Evolutionary conservation across 1,284 basidiomycete species (phyloP).

Genomic region (Malassezia pachydermatis): DNA sequence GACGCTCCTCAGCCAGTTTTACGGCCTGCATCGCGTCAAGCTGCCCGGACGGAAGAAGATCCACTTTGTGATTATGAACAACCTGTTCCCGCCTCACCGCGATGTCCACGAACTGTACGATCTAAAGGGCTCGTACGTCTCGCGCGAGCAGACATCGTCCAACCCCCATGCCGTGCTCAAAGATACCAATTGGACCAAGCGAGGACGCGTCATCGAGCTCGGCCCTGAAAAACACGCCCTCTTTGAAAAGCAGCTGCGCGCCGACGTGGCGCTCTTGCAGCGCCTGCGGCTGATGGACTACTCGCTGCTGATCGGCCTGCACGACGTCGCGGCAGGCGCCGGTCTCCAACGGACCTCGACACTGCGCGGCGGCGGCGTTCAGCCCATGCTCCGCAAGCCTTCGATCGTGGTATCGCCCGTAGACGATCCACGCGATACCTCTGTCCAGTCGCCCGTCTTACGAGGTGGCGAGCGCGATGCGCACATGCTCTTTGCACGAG

Average conservation of each 20-base stretch:
- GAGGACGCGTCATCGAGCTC: constrained; percentile 66
- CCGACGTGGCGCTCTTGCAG: constrained; percentile 78
- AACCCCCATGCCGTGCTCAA: constrained; percentile 85
- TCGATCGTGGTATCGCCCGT: constrained; percentile 11
- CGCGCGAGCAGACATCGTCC: constrained; percentile 65
- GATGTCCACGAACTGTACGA: constrained; percentile 98
- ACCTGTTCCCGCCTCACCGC: constrained; percentile 90
- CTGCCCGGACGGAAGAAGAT: constrained; percentile 86
- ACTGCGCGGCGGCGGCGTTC: constrained; percentile 50
- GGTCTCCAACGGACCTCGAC: constrained; percentile 58
- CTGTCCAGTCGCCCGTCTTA: neutral
- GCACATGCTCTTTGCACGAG: neutral
- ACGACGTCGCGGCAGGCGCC: constrained; percentile 82
- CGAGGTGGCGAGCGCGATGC: neutral
- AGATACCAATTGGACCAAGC: constrained; percentile 89
- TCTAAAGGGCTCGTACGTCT: constrained; percentile 85
- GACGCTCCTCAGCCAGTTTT: constrained; percentile 84
- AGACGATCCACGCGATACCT: neutral
- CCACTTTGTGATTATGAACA: constrained; percentile 99
- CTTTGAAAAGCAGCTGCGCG: constrained; percentile 73
- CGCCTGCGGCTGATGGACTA: constrained; percentile 89
- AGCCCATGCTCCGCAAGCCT: constrained; percentile 25
- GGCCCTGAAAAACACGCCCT: constrained; percentile 88
- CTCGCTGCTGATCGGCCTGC: constrained; percentile 82
- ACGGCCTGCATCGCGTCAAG: constrained; percentile 93